Conservation (phyloP, 2,329 filamentous ascomycete genomes). For the Tolypocladium nubicola region DNA sequence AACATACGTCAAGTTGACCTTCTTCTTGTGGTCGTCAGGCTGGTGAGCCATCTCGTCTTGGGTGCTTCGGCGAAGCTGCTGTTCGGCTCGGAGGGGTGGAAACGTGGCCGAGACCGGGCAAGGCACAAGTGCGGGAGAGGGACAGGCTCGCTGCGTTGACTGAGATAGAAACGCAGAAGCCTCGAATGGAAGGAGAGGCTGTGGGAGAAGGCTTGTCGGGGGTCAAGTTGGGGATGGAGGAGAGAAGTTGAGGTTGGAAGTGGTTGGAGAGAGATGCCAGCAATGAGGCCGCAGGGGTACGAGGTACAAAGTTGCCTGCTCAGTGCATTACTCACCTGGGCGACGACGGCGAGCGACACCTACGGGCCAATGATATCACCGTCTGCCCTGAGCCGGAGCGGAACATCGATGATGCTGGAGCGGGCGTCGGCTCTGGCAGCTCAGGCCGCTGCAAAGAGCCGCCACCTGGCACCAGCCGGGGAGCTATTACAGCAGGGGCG, state of each 20-base stretch:
- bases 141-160: background rate
- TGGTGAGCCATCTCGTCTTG: constrained; percentile 58
- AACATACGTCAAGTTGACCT: constrained; percentile 71
- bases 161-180: background rate
- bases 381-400: constrained; percentile 17
- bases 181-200: constrained; percentile 1
- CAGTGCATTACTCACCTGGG: constrained; percentile 4
- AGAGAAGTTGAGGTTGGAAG: constrained; percentile 10
- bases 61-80: constrained; percentile 17
- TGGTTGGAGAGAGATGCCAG: constrained; percentile 6
- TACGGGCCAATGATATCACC: constrained; percentile 24
- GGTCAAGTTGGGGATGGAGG: background rate
- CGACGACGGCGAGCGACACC: constrained; percentile 9
- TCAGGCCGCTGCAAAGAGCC: background rate
- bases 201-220: background rate
- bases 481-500: constrained; percentile 1
- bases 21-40: constrained; percentile 62
- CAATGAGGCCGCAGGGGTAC: constrained; percentile 1
- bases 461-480: constrained; percentile 6
- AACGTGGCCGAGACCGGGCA: constrained; percentile 10
- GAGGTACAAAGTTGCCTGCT: background rate
- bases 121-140: constrained; percentile 1
- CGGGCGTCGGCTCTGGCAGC: background rate
- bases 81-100: constrained; percentile 12
- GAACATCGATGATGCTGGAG: constrained; percentile 24